These are phyloP conservation scores for Cornus suecica DNA, from an alignment of 148 eudicot species.

Conservation along the genomic window DNA sequence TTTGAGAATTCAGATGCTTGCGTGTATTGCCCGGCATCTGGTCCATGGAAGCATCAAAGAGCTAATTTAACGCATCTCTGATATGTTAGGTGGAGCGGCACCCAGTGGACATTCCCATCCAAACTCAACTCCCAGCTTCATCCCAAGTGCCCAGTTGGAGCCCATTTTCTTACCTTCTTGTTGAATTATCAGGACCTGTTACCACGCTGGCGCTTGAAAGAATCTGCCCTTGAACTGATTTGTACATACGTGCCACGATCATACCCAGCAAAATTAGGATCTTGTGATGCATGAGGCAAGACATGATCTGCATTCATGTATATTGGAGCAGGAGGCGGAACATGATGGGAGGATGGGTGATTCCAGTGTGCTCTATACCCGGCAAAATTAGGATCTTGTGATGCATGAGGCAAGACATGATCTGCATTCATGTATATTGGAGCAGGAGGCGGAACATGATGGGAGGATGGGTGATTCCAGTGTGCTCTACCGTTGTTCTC, in stretches of 20 bases:
- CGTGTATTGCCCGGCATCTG: background rate
- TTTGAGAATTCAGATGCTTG: too few relatives aligned
- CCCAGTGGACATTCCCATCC: background rate
- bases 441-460: slow-evolving; percentile 8
- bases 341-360: too few relatives aligned
- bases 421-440: background rate
- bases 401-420: slow-evolving; percentile 10
- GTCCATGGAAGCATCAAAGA: background rate
- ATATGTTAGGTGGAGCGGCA: background rate
- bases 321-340: slow-evolving; percentile 5
- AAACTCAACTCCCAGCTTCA: background rate
- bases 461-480: slow-evolving; percentile 12
- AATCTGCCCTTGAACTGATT: slow-evolving; percentile 28
- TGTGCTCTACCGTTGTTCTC: background rate
- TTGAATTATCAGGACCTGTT: slow-evolving; percentile 5
- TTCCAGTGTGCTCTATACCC: too few relatives aligned
- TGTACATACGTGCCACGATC: slow-evolving; percentile 13
- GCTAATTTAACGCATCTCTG: background rate
- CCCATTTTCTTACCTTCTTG: background rate
- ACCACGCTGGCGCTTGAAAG: slow-evolving; percentile 29
- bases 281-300: slow-evolving; percentile 5
- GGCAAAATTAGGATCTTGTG: background rate
- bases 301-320: background rate
- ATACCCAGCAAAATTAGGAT: slow-evolving; percentile 8
- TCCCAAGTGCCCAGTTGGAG: background rate